These are phyloP conservation scores for Podaxis rugospora DNA, from an alignment of 768 basidiomycete genomes.

Conservation along the genomic window DNA sequence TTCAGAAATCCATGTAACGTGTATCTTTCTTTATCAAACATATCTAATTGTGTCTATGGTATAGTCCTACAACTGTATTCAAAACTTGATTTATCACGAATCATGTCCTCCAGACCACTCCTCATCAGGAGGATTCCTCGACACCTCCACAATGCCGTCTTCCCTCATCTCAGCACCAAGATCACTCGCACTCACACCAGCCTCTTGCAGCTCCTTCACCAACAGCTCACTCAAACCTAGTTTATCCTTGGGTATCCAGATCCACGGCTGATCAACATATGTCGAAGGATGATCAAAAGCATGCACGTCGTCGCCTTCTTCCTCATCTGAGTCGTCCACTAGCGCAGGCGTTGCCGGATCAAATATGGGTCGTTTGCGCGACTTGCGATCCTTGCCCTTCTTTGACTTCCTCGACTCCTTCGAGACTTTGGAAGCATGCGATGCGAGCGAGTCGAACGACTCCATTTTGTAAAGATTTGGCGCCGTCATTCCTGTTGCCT, in stretches of 20 bases:
- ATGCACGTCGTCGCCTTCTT: conserved; percentile 33
- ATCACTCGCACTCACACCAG: conserved; percentile 40
- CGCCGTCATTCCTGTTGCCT: conserved; percentile 13
- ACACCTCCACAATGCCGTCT: conserved; percentile 40
- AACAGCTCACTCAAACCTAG: conserved; percentile 38
- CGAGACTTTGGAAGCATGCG: conserved; percentile 8
- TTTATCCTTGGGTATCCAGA: conserved; percentile 41
- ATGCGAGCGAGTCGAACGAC: neutral
- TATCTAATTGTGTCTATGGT: neutral
- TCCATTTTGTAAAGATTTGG: conserved; percentile 7
- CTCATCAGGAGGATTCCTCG: conserved; percentile 41
- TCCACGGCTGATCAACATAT: conserved; percentile 40
- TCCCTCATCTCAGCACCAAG: conserved; percentile 39
- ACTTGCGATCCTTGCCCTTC: conserved; percentile 12
- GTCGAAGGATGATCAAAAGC: conserved; percentile 47
- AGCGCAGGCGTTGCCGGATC: conserved; percentile 27
- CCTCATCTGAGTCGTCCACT: conserved; percentile 25
- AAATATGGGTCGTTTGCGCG: conserved; percentile 15
- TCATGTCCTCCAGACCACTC: conserved; percentile 37
- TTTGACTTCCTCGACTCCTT: conserved; percentile 15
- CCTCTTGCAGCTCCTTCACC: conserved; percentile 30
- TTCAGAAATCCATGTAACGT: neutral
- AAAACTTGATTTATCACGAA: conserved; percentile 15
- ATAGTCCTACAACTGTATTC: neutral
- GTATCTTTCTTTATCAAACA: neutral